phyloP scores from a whole-genome alignment of 495 filamentous ascomycete genomes.

The Acidiella bohemica region DNA sequence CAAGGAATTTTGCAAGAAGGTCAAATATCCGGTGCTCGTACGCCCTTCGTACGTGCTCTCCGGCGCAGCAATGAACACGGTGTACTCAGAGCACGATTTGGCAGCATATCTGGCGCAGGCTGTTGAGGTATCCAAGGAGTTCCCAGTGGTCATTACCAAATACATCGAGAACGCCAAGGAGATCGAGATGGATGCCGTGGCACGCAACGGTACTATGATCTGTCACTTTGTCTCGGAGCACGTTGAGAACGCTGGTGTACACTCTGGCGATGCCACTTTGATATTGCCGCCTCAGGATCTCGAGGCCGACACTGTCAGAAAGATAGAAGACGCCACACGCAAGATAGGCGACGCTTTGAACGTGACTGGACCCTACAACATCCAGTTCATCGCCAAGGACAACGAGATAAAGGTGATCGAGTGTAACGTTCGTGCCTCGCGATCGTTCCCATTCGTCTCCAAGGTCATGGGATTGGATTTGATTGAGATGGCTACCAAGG shows the following conservation, averaged over 20 bases:
- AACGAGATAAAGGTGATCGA: slow-evolving; percentile 99
- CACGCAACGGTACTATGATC: slow-evolving; percentile 70
- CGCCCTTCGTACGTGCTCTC: slow-evolving; percentile 96
- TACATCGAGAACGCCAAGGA: slow-evolving; percentile 97
- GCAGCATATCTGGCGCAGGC: slow-evolving; percentile 85
- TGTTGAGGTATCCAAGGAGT: slow-evolving; percentile 81
- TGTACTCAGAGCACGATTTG: slow-evolving; percentile 79
- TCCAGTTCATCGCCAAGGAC: slow-evolving; percentile 98
- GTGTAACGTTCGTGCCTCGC: slow-evolving; percentile 91
- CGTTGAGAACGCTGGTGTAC: slow-evolving; percentile 92
- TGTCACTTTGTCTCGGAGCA: slow-evolving; percentile 94
- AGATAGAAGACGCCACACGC: slow-evolving; percentile 86
- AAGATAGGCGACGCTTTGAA: slow-evolving; percentile 94
- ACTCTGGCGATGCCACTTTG: slow-evolving; percentile 90
- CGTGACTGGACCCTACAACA: slow-evolving; percentile 94
- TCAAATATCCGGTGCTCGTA: slow-evolving; percentile 86
- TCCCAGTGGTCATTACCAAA: slow-evolving; percentile 98
- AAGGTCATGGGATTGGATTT: slow-evolving; percentile 98
- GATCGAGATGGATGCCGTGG: slow-evolving; percentile 95
- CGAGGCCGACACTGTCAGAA: slow-evolving; percentile 69
- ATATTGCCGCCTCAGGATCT: slow-evolving; percentile 93
- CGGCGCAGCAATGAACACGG: slow-evolving; percentile 98
- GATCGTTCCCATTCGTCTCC: slow-evolving; percentile 95
- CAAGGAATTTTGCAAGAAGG: slow-evolving; percentile 69
- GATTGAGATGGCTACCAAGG: slow-evolving; percentile 97